A percentile compares a stretch with the other conserved stretches of the same genome.
phyloP scores from a whole-genome alignment of 2,329 filamentous ascomycete species.

The Helotiales sp. region DNA sequence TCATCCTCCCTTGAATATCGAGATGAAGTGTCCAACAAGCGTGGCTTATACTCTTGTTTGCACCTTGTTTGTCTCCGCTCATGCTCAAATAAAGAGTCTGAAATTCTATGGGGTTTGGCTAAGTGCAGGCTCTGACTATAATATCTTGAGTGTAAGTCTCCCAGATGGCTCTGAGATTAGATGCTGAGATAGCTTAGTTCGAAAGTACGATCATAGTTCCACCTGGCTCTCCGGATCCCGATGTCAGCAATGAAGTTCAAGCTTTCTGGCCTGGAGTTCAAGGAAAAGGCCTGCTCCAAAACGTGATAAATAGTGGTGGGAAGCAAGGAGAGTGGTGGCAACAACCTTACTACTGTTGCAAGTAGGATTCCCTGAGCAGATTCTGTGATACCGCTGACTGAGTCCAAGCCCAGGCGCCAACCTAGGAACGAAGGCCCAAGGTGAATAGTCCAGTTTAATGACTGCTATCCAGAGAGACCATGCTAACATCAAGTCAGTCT shows the following conservation, averaged over 20 bases:
- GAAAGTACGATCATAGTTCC: constrained; percentile 24
- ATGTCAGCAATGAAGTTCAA: constrained; percentile 49
- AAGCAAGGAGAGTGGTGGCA: constrained; percentile 16
- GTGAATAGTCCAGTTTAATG: neutral
- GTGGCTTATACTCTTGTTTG: neutral
- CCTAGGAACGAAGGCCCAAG: neutral
- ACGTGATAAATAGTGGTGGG: constrained; percentile 21
- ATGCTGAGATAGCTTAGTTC: constrained; percentile 8
- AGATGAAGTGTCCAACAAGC: neutral
- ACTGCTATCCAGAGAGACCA: constrained; percentile 6
- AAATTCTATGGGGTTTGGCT: constrained; percentile 15
- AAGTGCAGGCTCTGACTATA: neutral
- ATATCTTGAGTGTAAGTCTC: neutral
- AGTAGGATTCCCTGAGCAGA: neutral
- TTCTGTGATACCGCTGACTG: neutral
- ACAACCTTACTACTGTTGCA: constrained; percentile 23
- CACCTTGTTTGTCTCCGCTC: neutral
- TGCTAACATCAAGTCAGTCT: constrained; percentile 3
- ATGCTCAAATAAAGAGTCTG: constrained; percentile 2
- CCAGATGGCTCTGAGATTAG: neutral
- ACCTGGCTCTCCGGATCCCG: constrained; percentile 21
- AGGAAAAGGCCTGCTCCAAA: constrained; percentile 16
- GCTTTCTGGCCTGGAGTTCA: constrained; percentile 47
- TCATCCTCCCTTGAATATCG: neutral
- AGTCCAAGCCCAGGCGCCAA: neutral